Conservation (phyloP, 345 rosid genomes). For the Moringa oleifera region DNA sequence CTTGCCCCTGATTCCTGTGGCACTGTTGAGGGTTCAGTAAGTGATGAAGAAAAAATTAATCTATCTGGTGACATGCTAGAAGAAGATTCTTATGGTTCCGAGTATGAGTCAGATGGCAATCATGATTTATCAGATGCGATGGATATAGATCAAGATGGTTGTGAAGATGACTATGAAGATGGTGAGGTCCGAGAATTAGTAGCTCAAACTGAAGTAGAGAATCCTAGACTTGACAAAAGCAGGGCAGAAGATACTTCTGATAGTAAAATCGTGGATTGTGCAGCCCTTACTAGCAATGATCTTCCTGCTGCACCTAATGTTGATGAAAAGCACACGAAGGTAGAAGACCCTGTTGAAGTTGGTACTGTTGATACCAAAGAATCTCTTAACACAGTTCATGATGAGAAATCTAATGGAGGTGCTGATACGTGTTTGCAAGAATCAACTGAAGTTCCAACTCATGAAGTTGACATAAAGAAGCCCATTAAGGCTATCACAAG, state of each 20-base stretch:
- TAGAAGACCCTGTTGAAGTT: conserved; percentile 27
- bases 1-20: conserved; percentile 23
- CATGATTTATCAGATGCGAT: conserved; percentile 25
- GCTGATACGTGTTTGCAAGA: conserved; percentile 25
- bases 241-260: conserved; percentile 20
- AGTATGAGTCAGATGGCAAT: conserved; percentile 45
- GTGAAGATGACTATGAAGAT: conserved; percentile 50
- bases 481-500: conserved; percentile 15
- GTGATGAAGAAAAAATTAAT: conserved; percentile 57
- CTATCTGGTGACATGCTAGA: conserved; percentile 43
- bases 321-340: conserved; percentile 23
- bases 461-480: conserved; percentile 22
- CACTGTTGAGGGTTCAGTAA: conserved; percentile 33
- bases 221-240: conserved; percentile 15
- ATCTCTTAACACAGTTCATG: conserved; percentile 17
- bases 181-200: conserved; percentile 54
- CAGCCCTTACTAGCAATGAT: conserved; percentile 14
- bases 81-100: conserved; percentile 40
- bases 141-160: conserved; percentile 33
- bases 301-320: conserved; percentile 22
- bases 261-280: conserved; percentile 16
- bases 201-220: conserved; percentile 18
- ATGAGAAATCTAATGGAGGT: conserved; percentile 15
- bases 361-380: conserved; percentile 16
- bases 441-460: conserved; percentile 22